A percentile compares a stretch with the other conserved stretches of the same genome.
These are phyloP conservation scores for Pseudogymnoascus sp. DNA, from an alignment of 2,329 filamentous ascomycete genomes.

Conservation along the genomic window DNA sequence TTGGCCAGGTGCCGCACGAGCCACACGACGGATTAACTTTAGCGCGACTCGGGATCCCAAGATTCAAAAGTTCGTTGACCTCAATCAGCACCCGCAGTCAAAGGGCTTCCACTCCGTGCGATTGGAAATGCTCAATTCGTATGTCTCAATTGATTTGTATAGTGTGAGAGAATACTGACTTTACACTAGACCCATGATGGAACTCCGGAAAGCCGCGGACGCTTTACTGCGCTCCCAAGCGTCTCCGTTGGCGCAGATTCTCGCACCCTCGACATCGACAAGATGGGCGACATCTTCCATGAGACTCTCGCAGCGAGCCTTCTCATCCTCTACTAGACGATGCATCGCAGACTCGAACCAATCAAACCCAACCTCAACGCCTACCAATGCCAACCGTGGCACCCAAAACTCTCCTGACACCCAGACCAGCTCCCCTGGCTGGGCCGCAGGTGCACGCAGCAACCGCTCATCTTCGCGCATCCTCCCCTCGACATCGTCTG, in stretches of 20 bases:
- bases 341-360: neutral
- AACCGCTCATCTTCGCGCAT: constrained; percentile 1
- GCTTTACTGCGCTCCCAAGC: constrained; percentile 26
- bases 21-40: constrained; percentile 7
- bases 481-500: neutral
- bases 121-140: constrained; percentile 12
- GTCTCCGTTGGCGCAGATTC: constrained; percentile 23
- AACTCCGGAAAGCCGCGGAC: constrained; percentile 29
- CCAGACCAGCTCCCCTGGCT: neutral
- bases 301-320: neutral
- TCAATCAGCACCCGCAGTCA: neutral
- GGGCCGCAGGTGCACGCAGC: neutral
- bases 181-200: constrained; percentile 23
- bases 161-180: neutral
- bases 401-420: neutral
- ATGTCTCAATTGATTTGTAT: neutral
- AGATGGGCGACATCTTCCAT: constrained; percentile 14
- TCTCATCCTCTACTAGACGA: constrained; percentile 7
- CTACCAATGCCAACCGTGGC: neutral
- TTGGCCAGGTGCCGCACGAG: neutral
- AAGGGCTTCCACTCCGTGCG: constrained; percentile 4
- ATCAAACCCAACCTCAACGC: neutral
- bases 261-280: constrained; percentile 22
- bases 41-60: neutral
- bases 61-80: constrained; percentile 11